Percentiles rank a stretch among this genome's conserved stretches.
These are phyloP conservation scores for Candida tetrigidarum DNA, from an alignment of 1,139 yeast species.

Conservation along the genomic window DNA sequence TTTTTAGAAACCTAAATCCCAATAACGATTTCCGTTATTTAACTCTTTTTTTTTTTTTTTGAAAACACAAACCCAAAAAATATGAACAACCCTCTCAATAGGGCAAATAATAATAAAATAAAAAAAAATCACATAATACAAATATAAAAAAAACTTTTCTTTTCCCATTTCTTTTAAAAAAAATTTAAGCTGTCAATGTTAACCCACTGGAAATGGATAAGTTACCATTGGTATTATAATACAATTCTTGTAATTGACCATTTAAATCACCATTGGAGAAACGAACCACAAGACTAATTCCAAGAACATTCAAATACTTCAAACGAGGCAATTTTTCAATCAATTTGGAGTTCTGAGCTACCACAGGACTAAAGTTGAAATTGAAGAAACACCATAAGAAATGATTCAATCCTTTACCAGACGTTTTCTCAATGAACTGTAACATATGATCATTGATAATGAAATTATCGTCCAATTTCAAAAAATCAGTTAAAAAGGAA, in stretches of 20 bases:
- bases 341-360: constrained; percentile 12
- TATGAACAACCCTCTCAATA: no score
- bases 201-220: constrained; percentile 11
- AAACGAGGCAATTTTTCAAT: constrained; percentile 13
- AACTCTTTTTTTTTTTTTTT: no score
- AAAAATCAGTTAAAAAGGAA: constrained; percentile 12
- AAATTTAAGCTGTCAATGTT: neutral
- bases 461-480: constrained; percentile 14
- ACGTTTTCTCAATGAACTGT: constrained; percentile 10
- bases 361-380: constrained; percentile 14
- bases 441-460: constrained; percentile 14
- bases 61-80: no score
- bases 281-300: constrained; percentile 11
- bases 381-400: constrained; percentile 13
- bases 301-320: constrained; percentile 14
- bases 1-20: no score
- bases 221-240: constrained; percentile 13
- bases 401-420: constrained; percentile 14
- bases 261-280: constrained; percentile 5
- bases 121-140: neutral
- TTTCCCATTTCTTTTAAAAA: no score
- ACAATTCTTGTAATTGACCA: constrained; percentile 10
- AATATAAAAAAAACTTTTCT: constrained; percentile 5
- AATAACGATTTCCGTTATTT: no score
- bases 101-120: no score